Evolutionary conservation across 495 filamentous ascomycete genomes (phyloP).

Genomic region (Podospora sp.): DNA sequence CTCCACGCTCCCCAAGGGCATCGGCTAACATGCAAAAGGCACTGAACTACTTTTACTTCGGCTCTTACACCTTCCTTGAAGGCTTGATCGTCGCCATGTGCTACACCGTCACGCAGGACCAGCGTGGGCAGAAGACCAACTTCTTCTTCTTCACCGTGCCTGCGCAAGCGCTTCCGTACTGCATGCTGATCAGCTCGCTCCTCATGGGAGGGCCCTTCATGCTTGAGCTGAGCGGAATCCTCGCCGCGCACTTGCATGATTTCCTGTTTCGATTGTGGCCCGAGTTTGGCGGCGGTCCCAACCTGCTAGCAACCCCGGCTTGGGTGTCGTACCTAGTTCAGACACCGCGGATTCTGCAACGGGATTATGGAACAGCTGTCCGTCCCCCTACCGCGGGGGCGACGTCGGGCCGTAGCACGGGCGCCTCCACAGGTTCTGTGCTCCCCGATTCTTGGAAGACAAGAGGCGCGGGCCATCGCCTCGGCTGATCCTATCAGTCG

Average conservation of each 20-base stretch:
- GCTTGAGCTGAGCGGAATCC: constrained; percentile 65
- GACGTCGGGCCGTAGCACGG: constrained; percentile 38
- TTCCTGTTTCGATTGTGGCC: constrained; percentile 84
- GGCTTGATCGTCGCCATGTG: constrained; percentile 75
- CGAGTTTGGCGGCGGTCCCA: constrained; percentile 75
- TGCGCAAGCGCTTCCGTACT: constrained; percentile 72
- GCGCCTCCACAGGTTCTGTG: constrained; percentile 40
- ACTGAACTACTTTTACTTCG: constrained; percentile 53
- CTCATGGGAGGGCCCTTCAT: constrained; percentile 54
- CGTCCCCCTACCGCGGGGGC: constrained; percentile 35
- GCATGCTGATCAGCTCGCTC: constrained; percentile 70
- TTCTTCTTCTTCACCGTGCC: constrained; percentile 80
- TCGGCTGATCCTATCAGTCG: constrained; percentile 52
- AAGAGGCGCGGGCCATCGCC: constrained; percentile 67
- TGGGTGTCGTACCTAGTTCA: constrained; percentile 66
- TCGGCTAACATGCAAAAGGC: constrained; percentile 40
- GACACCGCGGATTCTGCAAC: constrained; percentile 44
- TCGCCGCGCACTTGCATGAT: constrained; percentile 83
- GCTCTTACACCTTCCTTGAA: constrained; percentile 56
- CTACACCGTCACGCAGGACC: constrained; percentile 82
- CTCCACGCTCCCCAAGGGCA: background rate
- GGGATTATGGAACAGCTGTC: constrained; percentile 63
- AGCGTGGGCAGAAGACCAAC: constrained; percentile 66
- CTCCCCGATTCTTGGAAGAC: constrained; percentile 64
- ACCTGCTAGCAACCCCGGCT: constrained; percentile 67